Evolutionary conservation across 805 yeast species (phyloP).

Genomic region (Ogataea neopini): DNA sequence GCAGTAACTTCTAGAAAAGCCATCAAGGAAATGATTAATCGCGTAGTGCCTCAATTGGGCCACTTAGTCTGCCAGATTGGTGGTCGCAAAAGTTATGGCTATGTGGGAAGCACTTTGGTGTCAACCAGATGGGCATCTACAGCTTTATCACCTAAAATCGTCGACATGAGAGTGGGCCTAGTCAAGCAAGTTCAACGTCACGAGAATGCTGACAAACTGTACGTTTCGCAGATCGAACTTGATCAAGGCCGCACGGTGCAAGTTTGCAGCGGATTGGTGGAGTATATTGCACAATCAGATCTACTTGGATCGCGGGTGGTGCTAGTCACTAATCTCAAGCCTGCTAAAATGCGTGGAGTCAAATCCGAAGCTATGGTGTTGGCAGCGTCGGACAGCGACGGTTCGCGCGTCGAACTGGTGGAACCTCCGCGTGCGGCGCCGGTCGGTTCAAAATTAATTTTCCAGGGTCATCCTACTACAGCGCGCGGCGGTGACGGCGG

Average conservation of each 20-base stretch:
- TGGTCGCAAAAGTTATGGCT: no score
- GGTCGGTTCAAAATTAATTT: conserved; percentile 43
- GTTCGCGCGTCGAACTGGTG: conserved; percentile 44
- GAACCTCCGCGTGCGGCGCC: conserved; percentile 41
- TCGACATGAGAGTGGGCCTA: conserved; percentile 46
- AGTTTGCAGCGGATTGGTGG: conserved; percentile 63
- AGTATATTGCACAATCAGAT: conserved; percentile 39
- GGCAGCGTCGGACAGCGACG: conserved; percentile 45
- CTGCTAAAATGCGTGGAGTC: conserved; percentile 63
- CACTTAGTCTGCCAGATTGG: no score
- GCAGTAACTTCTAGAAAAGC: no score
- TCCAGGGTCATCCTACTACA: conserved; percentile 31
- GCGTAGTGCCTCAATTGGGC: neutral
- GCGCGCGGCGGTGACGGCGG: neutral
- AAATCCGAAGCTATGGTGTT: conserved; percentile 64
- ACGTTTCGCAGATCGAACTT: conserved; percentile 51
- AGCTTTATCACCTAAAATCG: conserved; percentile 22
- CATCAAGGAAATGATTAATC: no score
- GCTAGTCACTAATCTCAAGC: conserved; percentile 57
- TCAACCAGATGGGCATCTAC: neutral
- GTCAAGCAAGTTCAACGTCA: conserved; percentile 49
- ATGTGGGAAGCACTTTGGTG: no score
- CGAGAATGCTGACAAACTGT: conserved; percentile 59
- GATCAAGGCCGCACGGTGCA: conserved; percentile 29
- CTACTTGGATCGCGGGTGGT: conserved; percentile 47